phyloP scores from a whole-genome alignment of 2,329 filamentous ascomycete species.

The Ascochyta rabiei region DNA sequence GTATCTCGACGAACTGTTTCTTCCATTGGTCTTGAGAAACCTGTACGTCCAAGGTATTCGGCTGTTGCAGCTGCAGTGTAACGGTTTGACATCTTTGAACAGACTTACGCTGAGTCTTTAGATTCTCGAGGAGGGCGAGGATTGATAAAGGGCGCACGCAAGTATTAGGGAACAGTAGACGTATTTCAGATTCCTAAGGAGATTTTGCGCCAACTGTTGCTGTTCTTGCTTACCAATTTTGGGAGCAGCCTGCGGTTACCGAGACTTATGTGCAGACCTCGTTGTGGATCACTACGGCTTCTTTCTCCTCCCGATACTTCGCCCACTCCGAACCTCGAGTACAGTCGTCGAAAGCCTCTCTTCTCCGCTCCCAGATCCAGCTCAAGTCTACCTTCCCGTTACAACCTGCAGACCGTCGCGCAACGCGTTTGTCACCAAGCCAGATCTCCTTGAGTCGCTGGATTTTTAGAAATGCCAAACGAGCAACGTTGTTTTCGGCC shows the following conservation, averaged over 20 bases:
- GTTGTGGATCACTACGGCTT: constrained; percentile 14
- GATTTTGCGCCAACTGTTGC: too few relatives aligned
- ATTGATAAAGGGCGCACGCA: too few relatives aligned
- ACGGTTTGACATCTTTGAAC: neutral
- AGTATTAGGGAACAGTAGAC: too few relatives aligned
- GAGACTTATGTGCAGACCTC: constrained; percentile 15
- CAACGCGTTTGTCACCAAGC: constrained; percentile 25
- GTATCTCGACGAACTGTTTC: neutral
- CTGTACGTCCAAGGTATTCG: neutral
- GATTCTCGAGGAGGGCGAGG: too few relatives aligned
- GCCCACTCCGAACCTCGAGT: constrained; percentile 12
- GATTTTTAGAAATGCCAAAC: constrained; percentile 18
- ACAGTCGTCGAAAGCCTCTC: constrained; percentile 12
- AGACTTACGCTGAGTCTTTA: neutral
- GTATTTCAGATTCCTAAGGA: too few relatives aligned
- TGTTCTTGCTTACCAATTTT: neutral
- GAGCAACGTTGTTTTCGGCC: constrained; percentile 22
- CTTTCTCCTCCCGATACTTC: constrained; percentile 18
- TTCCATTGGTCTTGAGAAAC: neutral
- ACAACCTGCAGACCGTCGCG: constrained; percentile 9
- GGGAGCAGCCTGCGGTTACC: neutral
- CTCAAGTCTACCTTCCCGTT: neutral
- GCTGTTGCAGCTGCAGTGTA: neutral
- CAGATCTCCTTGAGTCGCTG: constrained; percentile 17
- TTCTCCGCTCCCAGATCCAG: constrained; percentile 26